Evolutionary conservation across 352 stramenopile species (phyloP), one percentile per base, ranked within the genome.

Genomic region (Blastocystis sp.): DNA sequence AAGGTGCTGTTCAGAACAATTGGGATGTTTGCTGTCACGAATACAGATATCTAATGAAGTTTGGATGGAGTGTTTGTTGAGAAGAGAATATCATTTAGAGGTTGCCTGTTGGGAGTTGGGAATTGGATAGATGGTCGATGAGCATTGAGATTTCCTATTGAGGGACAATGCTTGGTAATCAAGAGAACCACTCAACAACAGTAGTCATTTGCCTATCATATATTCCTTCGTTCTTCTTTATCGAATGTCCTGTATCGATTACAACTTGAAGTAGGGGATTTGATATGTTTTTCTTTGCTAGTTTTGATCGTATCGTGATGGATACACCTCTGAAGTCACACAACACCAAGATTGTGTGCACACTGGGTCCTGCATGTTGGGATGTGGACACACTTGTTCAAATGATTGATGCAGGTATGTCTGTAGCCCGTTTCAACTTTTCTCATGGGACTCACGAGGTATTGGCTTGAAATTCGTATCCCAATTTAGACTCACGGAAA

Each of bases 321-420:
- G 21, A 63, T 29, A 54, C 42, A n/a, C 46, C 49, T 16, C 11
- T 65, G 21, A 61, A 61, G 32, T 83, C 63, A 37, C 93, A 95
- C 51, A 96, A 96, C 88, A 98, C 95, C 63, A 98, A 99, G 91
- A 98, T 99, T 90, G 94, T 99, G 11, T 99, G 96, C 88, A 98
- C 96, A 5, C 92, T 99, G 86, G 97, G 97, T 16, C 97, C 97
- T 24, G 92, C 95, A 9, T 98, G 93, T 75, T 98, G 95, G 95
- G 93, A 93, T 27, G 94, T 98, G 49, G 93, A 96, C 24, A 94
- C 90, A 54, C 91, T 99, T 37, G 94, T 94, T 27, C 88, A 94
- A 73, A 89, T 97, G 12, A 95, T 97, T 67, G 92, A 96, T 75
- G 90, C 89, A 71, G 95, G 96, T 87, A 97, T 99, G 94, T 96